Percentiles rank a stretch among this genome's conserved stretches.
Conservation (phyloP, 306 rosid species). For the Coriaria nepalensis region DNA sequence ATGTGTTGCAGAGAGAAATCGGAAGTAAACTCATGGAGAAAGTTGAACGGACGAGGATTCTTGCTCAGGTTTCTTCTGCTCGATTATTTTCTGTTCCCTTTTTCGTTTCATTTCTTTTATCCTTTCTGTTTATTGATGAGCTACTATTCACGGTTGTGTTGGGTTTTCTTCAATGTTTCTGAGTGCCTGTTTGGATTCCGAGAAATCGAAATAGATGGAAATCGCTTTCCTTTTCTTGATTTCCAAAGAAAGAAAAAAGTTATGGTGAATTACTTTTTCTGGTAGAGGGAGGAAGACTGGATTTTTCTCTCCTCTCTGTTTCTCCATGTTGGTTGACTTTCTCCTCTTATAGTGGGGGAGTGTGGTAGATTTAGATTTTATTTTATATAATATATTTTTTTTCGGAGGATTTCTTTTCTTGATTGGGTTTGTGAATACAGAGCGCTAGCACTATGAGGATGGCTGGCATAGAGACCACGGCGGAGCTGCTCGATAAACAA, state of each 20-base stretch:
- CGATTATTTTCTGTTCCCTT: neutral
- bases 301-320: neutral
- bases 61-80: constrained; percentile 51
- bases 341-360: neutral
- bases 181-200: constrained; percentile 11
- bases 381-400: neutral
- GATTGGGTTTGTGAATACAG: constrained; percentile 16
- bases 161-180: neutral
- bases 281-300: too few relatives aligned
- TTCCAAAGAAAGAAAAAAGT: neutral
- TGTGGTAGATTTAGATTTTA: neutral
- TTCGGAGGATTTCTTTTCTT: constrained; percentile 1
- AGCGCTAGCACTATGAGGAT: constrained; percentile 81
- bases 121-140: neutral
- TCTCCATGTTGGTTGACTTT: neutral
- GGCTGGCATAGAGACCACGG: constrained; percentile 68
- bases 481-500: constrained; percentile 78
- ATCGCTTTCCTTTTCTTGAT: neutral
- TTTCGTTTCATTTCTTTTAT: neutral
- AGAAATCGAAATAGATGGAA: constrained; percentile 8
- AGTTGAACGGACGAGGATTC: constrained; percentile 56
- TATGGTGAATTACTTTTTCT: too few relatives aligned
- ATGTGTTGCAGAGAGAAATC: constrained; percentile 73
- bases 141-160: neutral
- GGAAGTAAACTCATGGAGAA: constrained; percentile 44